phyloP scores from a whole-genome alignment of 163 green algal genomes.

The Smithsoniella earleae region DNA sequence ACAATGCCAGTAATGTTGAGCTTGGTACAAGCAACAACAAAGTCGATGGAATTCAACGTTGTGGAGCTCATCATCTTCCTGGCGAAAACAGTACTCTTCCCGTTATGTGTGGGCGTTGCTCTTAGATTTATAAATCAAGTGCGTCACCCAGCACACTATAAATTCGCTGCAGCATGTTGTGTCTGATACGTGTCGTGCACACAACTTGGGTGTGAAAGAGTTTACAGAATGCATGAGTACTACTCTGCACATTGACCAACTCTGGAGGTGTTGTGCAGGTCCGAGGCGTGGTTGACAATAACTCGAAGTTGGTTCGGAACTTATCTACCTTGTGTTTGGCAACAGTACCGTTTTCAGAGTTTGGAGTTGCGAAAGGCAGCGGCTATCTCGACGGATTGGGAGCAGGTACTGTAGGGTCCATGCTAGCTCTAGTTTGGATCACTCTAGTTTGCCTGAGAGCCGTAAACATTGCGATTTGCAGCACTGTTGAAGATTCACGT shows the following conservation, averaged over 20 bases:
- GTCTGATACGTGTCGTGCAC: not conserved
- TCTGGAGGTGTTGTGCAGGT: constrained; percentile 7
- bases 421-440: not conserved
- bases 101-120: constrained; percentile 47
- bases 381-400: not conserved
- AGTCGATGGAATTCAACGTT: constrained; percentile 39
- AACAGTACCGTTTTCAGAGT: constrained; percentile 13
- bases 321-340: constrained; percentile 7
- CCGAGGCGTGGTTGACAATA: not conserved
- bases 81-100: constrained; percentile 54
- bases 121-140: constrained; percentile 32
- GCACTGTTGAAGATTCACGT: constrained; percentile 1
- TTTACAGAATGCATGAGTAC: not conserved
- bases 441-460: constrained; percentile 43
- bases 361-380: not conserved
- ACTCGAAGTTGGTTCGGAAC: constrained; percentile 5
- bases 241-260: not conserved
- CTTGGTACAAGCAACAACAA: constrained; percentile 38
- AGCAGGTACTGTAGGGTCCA: not conserved
- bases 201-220: not conserved
- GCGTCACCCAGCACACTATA: not conserved
- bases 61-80: constrained; percentile 50
- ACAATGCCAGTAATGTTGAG: constrained; percentile 68
- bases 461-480: constrained; percentile 43
- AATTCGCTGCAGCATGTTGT: not conserved